Evolutionary conservation across 441 rosid genomes (phyloP).

Genomic region (Arabidopsis hybrid): DNA sequence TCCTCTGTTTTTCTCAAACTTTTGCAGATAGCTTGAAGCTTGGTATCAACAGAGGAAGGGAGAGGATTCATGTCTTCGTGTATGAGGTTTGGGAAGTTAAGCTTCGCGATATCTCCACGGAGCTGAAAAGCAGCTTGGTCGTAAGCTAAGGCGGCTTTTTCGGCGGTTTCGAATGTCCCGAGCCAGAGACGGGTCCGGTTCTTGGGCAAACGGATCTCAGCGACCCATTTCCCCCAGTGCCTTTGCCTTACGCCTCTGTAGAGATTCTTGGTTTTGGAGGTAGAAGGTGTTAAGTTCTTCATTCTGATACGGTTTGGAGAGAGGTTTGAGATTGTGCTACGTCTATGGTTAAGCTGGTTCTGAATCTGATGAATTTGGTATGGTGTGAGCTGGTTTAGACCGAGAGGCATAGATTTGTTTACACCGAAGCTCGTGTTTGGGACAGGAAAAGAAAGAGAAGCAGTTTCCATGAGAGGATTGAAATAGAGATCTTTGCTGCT

Average conservation of each 20-base stretch:
- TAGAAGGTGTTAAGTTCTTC: conserved; percentile 55
- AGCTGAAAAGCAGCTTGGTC: conserved; percentile 90
- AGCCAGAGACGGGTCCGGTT: conserved; percentile 97
- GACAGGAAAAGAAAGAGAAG: no score
- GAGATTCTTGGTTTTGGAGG: conserved; percentile 50
- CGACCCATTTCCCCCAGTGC: conserved; percentile 98
- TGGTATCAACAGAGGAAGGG: conserved; percentile 80
- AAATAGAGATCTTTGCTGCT: no score
- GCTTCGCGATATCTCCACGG: conserved; percentile 77
- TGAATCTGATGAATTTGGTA: conserved; percentile 79
- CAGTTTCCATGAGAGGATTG: no score
- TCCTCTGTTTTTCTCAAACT: conserved; percentile 63
- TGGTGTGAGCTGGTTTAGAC: conserved; percentile 65
- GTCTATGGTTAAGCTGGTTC: conserved; percentile 54
- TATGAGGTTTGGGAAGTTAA: conserved; percentile 72
- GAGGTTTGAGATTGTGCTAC: conserved; percentile 34
- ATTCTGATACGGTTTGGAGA: conserved; percentile 61
- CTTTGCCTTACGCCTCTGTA: conserved; percentile 91
- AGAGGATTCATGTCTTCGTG: conserved; percentile 69
- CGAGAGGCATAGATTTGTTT: conserved; percentile 50
- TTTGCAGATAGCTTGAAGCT: conserved; percentile 78
- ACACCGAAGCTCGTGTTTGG: conserved; percentile 37
- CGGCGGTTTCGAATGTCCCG: conserved; percentile 85
- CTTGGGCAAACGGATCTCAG: conserved; percentile 93
- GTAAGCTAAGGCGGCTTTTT: conserved; percentile 88